Evolutionary conservation across 768 basidiomycete genomes (phyloP), one percentile per base, ranked within the genome.

Genomic region (Boletus edulis): DNA sequence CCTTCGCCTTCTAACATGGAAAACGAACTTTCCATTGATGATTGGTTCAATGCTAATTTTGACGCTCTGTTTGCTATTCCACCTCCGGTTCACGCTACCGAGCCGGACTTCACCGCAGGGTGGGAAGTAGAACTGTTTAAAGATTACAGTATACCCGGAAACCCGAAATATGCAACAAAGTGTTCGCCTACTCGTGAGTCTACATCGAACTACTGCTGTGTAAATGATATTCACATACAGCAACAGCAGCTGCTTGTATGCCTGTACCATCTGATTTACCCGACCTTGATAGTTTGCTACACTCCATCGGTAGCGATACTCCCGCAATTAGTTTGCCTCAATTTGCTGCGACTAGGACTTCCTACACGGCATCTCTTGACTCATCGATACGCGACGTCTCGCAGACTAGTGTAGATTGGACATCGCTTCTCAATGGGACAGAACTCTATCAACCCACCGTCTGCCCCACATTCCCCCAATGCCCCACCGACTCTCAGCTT

Each of bases 111-210:
- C 17, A 62, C 66, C 0, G 12, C 60, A 1, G 59, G 58, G 0
- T 58, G 73, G 52, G 69, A 77, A 27, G 68, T 78, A 13, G 64
- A 75, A 20, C 10, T 78, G 40, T 74, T 74, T 32, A 61, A 61
- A 24, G 55, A 67, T 7, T 69, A 73, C 3, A 57, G 41, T 12
- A 58, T 68, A 9, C 58, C 56, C 1, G 56, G 52, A 22, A 41
- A 62, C 12, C 2, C 29, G n/a, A 49, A 42, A 27, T 13, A 17
- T 27, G 12, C 10, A 22, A n/a, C 32, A 0, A 45, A 27, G 12
- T 48, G 8, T 35, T 14, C 27, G 3, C n/a, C 46, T 44, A 5
- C 45, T 40, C 7, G 56, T 62, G 46, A 52, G 63, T 51, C 22
- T 49, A 8, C 31, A 10, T 39, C 29, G 24, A 42, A 3, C 3